phyloP scores from a whole-genome alignment of 441 rosid genomes.

The Metrosideros polymorpha region DNA sequence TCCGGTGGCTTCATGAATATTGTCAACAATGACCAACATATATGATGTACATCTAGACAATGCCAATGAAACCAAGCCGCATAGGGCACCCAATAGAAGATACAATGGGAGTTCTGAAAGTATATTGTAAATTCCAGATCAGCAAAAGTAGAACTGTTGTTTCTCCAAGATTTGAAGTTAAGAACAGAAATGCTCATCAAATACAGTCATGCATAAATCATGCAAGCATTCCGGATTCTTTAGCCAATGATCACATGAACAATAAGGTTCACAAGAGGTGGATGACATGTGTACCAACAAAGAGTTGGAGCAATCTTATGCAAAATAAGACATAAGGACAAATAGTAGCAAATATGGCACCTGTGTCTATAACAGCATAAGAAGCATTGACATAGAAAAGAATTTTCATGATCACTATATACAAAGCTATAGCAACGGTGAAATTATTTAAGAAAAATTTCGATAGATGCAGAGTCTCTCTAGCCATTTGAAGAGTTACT shows the following conservation, averaged over 20 bases:
- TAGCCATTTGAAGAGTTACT: background rate
- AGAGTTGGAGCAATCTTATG: background rate
- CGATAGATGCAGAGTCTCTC: background rate
- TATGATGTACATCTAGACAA: conserved; percentile 76
- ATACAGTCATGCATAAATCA: background rate
- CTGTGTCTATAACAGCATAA: background rate
- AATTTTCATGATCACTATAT: background rate
- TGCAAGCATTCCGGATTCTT: background rate
- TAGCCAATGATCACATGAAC: background rate
- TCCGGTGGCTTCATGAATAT: conserved; percentile 50
- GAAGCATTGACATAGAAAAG: background rate
- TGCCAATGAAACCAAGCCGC: conserved; percentile 68
- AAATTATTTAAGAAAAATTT: background rate
- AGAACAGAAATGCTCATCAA: background rate
- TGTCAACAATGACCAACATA: conserved; percentile 38
- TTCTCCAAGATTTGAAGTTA: background rate
- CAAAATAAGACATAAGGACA: background rate
- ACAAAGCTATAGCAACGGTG: background rate
- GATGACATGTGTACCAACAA: background rate
- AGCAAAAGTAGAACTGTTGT: background rate
- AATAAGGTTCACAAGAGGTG: background rate
- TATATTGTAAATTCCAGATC: background rate
- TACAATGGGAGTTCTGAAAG: conserved; percentile 87
- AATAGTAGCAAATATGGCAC: background rate
- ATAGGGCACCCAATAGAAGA: conserved; percentile 70